Evolutionary conservation across 108 stramenopile genomes (phyloP), one percentile per base, ranked within the genome.

Genomic region (Schizochytrium sp.): DNA sequence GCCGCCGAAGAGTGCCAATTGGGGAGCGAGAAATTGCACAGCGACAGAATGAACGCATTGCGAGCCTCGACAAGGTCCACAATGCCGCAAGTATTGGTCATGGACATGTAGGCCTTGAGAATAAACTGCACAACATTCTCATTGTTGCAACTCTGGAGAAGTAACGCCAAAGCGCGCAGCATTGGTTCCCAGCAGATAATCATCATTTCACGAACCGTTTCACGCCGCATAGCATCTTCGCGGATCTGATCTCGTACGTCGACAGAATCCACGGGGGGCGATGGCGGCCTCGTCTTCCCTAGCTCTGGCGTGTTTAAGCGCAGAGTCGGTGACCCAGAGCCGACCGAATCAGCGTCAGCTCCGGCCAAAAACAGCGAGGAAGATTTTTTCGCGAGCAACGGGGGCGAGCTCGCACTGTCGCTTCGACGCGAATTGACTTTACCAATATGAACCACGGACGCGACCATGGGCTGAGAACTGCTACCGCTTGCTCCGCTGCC

Each of bases 81-180:
- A 23, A 83, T 83, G 8, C 76, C 76, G 76, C 76, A 83, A 4
- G 76, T 83, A 45, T 83, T 83, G 48, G 76, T 83, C 76, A 83
- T 83, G 28, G 76, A 83, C 76, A 83, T 83, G 76, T 83, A 83
- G 18, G 76, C 76, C 28, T 83, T 83, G 48, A 83, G 51, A 45
- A 83, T 83, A 45, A 83, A 83, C 76, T 83, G 76, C 76, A 83
- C 76, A 8, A 83, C 76, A 34, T 83, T 83, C 4, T 83, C 76
- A 53, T 83, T 83, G 51, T 83, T 83, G 76, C 76, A 83, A 34
- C 51, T 47, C 76, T 53, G 76, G 43, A 83, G 28, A 6, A 83
- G 23, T 0, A 83, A 45, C 45, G 45, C 76, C n/a, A 83, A 53
- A 47, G 76, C 76, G n/a, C 28, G 45, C 23, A 83, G 76, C 76